Evolutionary conservation across 768 basidiomycete species (phyloP).

Genomic region (Mycena chlorophos): DNA sequence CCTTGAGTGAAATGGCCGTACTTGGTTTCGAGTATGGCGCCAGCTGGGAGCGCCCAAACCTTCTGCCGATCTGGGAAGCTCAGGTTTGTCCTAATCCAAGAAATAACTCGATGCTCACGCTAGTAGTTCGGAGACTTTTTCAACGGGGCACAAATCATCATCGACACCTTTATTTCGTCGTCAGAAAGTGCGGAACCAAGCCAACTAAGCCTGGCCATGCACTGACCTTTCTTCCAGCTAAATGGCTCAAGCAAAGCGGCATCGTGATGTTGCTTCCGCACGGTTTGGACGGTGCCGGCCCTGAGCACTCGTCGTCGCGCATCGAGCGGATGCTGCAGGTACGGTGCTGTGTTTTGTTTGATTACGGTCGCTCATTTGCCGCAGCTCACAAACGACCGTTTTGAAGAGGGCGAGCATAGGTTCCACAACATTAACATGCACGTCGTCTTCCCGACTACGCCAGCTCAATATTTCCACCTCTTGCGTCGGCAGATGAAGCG

Average conservation of each 20-base stretch:
- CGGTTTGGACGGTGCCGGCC: slow-evolving; percentile 89
- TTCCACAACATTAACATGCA: slow-evolving; percentile 75
- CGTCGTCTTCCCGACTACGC: slow-evolving; percentile 82
- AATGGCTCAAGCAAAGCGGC: slow-evolving; percentile 92
- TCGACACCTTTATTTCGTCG: slow-evolving; percentile 86
- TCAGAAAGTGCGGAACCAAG: slow-evolving; percentile 62
- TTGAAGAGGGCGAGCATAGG: slow-evolving; percentile 31
- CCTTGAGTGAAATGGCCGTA: slow-evolving; percentile 86
- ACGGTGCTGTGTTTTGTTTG: slow-evolving; percentile 3
- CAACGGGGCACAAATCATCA: slow-evolving; percentile 85
- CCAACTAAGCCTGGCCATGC: background rate
- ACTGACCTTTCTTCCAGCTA: slow-evolving; percentile 49
- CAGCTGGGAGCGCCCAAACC: slow-evolving; percentile 82
- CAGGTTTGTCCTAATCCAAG: slow-evolving; percentile 50
- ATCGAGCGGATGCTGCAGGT: slow-evolving; percentile 92
- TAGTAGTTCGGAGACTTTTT: slow-evolving; percentile 86
- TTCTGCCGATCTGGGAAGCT: slow-evolving; percentile 90
- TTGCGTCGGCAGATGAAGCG: slow-evolving; percentile 82
- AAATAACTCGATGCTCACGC: background rate
- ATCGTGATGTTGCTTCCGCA: slow-evolving; percentile 86
- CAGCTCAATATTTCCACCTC: slow-evolving; percentile 92
- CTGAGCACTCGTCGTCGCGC: slow-evolving; percentile 88
- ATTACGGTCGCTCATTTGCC: slow-evolving; percentile 1
- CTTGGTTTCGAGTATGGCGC: slow-evolving; percentile 92
- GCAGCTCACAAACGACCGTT: slow-evolving; percentile 78